Base-by-base conservation (phyloP, 2,329 filamentous ascomycete genomes). In the Catunica adiposa region DNA sequence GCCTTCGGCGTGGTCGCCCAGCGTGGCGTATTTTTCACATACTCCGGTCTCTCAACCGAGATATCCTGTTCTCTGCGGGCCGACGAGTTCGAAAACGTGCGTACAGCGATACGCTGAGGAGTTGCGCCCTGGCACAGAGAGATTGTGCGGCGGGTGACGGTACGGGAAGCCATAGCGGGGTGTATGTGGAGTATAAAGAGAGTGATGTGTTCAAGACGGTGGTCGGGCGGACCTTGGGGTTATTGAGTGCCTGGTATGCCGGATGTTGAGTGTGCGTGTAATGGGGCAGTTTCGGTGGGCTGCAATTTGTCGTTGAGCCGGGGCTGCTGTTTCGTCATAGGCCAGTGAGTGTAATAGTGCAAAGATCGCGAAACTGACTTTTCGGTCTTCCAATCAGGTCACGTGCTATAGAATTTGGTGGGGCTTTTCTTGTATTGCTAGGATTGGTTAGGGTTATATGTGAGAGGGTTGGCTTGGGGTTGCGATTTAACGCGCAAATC, bases 1-100 rank as follows among this genome's bases (percentile, higher is more conserved):
- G 70, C 72, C 60, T 76, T 70, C 8, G 84, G 84, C 6, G 84
- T 89, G 63, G 81, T 75, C 9, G 78, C 74, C 84, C 84, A 89
- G 71, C 84, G 74, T 53, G 83, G 83, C 61, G 38, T 48, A 17
- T 23, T 38, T 23, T 26, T 48, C 31, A 25, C 57, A 9, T 26
- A 42, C 9, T n/a, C 40, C 2, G 23, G 50, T 17, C 14, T 26
- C 34, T 52, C 50, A n/a, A 26, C 17, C 6, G n/a, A 29, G 8
- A 52, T 26, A 22, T 52, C 54, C n/a, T 50, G 38, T 26, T 29
- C 54, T 15, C 44, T 23, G 37, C 22, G 38, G 17, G 20, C 34
- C 2, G 26, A 2, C 1, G 51, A 56, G 37, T 42, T 58, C 20
- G 50, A 56, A n/a, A 58, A 17, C 15, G 29, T 22, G 11, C 9